These are phyloP conservation scores for Paraconiothyrium brasiliense DNA, from an alignment of 2,329 filamentous ascomycete genomes.

Conservation along the genomic window DNA sequence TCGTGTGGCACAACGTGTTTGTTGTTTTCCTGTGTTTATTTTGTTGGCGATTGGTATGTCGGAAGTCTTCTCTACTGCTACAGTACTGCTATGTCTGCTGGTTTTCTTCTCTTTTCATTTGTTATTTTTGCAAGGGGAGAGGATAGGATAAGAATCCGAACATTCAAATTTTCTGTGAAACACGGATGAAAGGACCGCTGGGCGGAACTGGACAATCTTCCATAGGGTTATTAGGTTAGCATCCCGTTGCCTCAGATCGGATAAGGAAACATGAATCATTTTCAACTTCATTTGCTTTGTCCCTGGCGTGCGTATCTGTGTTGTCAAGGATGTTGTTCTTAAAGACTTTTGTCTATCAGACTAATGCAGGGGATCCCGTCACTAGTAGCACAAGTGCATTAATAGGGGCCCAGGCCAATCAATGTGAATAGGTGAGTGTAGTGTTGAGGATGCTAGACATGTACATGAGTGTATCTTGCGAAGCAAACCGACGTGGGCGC, in stretches of 20 bases:
- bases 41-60: slow-evolving; percentile 9
- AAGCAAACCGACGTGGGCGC: no score
- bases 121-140: neutral
- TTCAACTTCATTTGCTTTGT: slow-evolving; percentile 14
- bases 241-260: slow-evolving; percentile 32
- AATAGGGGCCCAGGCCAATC: no score
- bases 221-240: slow-evolving; percentile 24
- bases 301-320: neutral
- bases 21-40: slow-evolving; percentile 24
- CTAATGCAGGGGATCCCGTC: no score
- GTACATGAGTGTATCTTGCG: no score
- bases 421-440: no score
- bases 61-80: slow-evolving; percentile 19
- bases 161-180: slow-evolving; percentile 21
- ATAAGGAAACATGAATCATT: slow-evolving; percentile 39
- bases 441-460: no score
- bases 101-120: slow-evolving; percentile 24
- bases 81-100: slow-evolving; percentile 22
- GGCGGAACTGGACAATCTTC: slow-evolving; percentile 4
- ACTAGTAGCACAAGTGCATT: no score
- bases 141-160: slow-evolving; percentile 10
- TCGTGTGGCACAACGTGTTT: slow-evolving; percentile 22
- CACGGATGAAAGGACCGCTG: slow-evolving; percentile 17
- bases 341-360: no score
- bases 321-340: neutral